phyloP scores from a whole-genome alignment of 345 rosid genomes.

The Raphanus sativus region DNA sequence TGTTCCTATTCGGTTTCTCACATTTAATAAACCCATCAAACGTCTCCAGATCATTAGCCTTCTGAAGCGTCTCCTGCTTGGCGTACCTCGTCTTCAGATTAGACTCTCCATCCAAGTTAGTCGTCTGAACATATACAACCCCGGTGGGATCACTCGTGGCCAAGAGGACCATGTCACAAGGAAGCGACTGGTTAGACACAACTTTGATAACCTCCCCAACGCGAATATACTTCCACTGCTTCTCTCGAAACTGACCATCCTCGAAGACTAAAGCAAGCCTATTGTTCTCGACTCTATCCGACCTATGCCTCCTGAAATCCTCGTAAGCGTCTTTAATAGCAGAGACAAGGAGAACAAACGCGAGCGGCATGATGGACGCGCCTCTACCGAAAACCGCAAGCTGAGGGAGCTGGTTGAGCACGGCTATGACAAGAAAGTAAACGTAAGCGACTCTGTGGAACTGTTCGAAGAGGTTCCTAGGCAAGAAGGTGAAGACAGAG shows the following conservation, averaged over 20 bases:
- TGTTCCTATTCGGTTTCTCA: slow-evolving; percentile 93
- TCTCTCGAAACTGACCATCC: slow-evolving; percentile 52
- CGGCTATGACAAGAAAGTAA: slow-evolving; percentile 86
- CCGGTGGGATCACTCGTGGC: slow-evolving; percentile 97
- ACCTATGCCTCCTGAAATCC: slow-evolving; percentile 84
- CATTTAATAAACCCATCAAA: slow-evolving; percentile 73
- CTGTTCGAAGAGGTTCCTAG: slow-evolving; percentile 90
- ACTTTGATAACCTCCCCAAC: slow-evolving; percentile 86
- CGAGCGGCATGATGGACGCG: slow-evolving; percentile 84
- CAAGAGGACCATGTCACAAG: slow-evolving; percentile 89
- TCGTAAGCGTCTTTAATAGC: slow-evolving; percentile 96
- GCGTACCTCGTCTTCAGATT: slow-evolving; percentile 95
- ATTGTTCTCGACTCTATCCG: slow-evolving; percentile 90
- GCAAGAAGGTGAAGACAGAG: slow-evolving; percentile 78
- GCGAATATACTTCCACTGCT: slow-evolving; percentile 79
- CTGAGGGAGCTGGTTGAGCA: slow-evolving; percentile 97
- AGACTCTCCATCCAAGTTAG: slow-evolving; percentile 94
- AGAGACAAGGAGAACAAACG: slow-evolving; percentile 83
- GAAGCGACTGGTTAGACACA: slow-evolving; percentile 70
- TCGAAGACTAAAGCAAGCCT: slow-evolving; percentile 66
- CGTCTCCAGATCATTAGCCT: slow-evolving; percentile 55
- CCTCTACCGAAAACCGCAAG: slow-evolving; percentile 93
- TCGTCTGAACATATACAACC: slow-evolving; percentile 92
- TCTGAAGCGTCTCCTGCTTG: slow-evolving; percentile 86
- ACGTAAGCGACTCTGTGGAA: slow-evolving; percentile 94